phyloP scores from a whole-genome alignment of 2,329 filamentous ascomycete genomes.

The Dactylella cylindrospora region DNA sequence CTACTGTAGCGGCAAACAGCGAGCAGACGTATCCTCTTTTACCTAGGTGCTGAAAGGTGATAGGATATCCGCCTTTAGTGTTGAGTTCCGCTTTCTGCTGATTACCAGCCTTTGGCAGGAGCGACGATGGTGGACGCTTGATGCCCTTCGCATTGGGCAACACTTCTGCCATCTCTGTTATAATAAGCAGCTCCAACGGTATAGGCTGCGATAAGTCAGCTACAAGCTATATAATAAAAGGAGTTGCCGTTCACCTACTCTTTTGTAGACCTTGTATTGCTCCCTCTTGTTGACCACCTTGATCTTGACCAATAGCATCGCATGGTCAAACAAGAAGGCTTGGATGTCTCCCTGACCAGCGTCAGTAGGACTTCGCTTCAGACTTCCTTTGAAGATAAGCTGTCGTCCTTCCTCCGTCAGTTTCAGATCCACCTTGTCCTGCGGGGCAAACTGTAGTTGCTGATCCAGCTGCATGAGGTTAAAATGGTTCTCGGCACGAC shows the following conservation, averaged over 20 bases:
- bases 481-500: slow-evolving; percentile 96
- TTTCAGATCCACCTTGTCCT: slow-evolving; percentile 89
- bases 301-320: slow-evolving; percentile 83
- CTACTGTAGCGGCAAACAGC: slow-evolving; percentile 80
- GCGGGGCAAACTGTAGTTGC: slow-evolving; percentile 84
- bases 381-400: slow-evolving; percentile 86
- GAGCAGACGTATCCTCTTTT: slow-evolving; percentile 94
- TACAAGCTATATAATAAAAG: slow-evolving; percentile 6
- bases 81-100: slow-evolving; percentile 54
- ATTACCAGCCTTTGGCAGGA: slow-evolving; percentile 66
- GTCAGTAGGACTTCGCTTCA: slow-evolving; percentile 82
- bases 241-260: slow-evolving; percentile 54
- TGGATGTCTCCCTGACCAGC: slow-evolving; percentile 67
- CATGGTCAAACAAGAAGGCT: slow-evolving; percentile 94
- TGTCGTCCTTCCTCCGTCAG: slow-evolving; percentile 91
- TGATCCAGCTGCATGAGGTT: slow-evolving; percentile 90
- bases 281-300: slow-evolving; percentile 92
- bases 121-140: slow-evolving; percentile 83
- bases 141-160: slow-evolving; percentile 76
- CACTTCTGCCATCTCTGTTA: slow-evolving; percentile 95
- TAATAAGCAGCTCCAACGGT: slow-evolving; percentile 85
- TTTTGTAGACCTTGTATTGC: slow-evolving; percentile 90
- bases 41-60: slow-evolving; percentile 93
- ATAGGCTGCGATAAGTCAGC: slow-evolving; percentile 65
- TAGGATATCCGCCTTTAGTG: slow-evolving; percentile 75